Percentiles rank a stretch among this genome's conserved stretches.
These are phyloP conservation scores for Hypoxylon sp. DNA, from an alignment of 2,329 filamentous ascomycete species.

Conservation along the genomic window DNA sequence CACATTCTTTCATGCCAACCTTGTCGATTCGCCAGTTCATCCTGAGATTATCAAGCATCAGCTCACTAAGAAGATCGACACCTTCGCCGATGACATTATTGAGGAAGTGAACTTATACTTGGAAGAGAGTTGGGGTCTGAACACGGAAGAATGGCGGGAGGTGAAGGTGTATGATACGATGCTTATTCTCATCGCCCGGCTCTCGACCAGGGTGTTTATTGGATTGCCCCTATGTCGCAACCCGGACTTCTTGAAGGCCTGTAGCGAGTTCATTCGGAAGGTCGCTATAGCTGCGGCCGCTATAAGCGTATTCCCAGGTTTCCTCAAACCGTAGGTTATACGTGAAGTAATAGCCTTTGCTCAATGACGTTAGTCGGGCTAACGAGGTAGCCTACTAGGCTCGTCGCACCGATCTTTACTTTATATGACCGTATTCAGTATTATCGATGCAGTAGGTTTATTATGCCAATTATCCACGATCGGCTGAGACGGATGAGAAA, in stretches of 20 bases:
- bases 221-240: constrained; percentile 53
- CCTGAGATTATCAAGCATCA: constrained; percentile 54
- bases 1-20: constrained; percentile 53
- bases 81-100: constrained; percentile 52
- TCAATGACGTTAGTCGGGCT: neutral
- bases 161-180: constrained; percentile 55
- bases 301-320: constrained; percentile 52
- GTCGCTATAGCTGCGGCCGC: constrained; percentile 52
- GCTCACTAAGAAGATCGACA: constrained; percentile 52
- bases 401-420: constrained; percentile 52
- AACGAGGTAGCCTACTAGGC: constrained; percentile 34
- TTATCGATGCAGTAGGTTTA: constrained; percentile 50
- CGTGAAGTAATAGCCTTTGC: neutral
- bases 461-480: constrained; percentile 55
- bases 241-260: constrained; percentile 51
- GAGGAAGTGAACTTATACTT: constrained; percentile 53
- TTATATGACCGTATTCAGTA: constrained; percentile 54
- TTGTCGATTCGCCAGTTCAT: constrained; percentile 53
- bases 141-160: constrained; percentile 53
- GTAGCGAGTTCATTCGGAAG: constrained; percentile 51
- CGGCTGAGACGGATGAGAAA: constrained; percentile 47
- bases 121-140: constrained; percentile 52
- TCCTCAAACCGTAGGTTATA: constrained; percentile 53
- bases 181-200: constrained; percentile 51
- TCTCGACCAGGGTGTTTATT: constrained; percentile 54